Conservation (phyloP, 2,329 filamentous ascomycete species). For the Leptographium lundbergii region DNA sequence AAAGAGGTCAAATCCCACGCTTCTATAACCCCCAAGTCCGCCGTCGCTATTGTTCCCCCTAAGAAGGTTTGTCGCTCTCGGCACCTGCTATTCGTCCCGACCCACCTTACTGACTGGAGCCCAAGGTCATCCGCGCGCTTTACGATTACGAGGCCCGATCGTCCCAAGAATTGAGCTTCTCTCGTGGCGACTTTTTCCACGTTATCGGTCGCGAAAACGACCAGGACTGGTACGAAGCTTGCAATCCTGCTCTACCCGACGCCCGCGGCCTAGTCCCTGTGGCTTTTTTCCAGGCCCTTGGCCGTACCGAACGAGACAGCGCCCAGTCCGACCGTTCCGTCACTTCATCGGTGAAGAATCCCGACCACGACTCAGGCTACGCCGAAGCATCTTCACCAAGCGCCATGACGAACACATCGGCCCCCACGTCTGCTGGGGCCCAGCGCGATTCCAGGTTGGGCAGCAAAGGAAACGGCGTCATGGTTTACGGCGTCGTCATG, state of each 20-base stretch:
- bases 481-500: conserved; percentile 94
- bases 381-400: conserved; percentile 37
- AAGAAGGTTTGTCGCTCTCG: conserved; percentile 59
- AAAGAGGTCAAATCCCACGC: conserved; percentile 64
- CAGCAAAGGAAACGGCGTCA: conserved; percentile 50
- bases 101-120: background rate
- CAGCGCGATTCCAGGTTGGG: conserved; percentile 37
- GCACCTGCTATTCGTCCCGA: background rate
- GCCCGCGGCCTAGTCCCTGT: conserved; percentile 88
- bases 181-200: conserved; percentile 93
- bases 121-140: conserved; percentile 87
- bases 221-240: conserved; percentile 93
- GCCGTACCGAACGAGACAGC: conserved; percentile 85
- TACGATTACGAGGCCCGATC: conserved; percentile 80
- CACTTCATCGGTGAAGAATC: conserved; percentile 39
- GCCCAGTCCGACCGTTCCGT: conserved; percentile 49
- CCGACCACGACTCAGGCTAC: conserved; percentile 86
- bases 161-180: conserved; percentile 75
- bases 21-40: conserved; percentile 72
- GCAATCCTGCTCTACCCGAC: conserved; percentile 79
- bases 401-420: conserved; percentile 1
- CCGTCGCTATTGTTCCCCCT: conserved; percentile 77
- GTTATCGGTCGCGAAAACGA: conserved; percentile 95
- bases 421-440: conserved; percentile 12
- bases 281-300: conserved; percentile 82